A percentile compares a stretch with the other conserved stretches of the same genome.
phyloP scores from a whole-genome alignment of 495 filamentous ascomycete genomes.

The Penicillium turbatum region DNA sequence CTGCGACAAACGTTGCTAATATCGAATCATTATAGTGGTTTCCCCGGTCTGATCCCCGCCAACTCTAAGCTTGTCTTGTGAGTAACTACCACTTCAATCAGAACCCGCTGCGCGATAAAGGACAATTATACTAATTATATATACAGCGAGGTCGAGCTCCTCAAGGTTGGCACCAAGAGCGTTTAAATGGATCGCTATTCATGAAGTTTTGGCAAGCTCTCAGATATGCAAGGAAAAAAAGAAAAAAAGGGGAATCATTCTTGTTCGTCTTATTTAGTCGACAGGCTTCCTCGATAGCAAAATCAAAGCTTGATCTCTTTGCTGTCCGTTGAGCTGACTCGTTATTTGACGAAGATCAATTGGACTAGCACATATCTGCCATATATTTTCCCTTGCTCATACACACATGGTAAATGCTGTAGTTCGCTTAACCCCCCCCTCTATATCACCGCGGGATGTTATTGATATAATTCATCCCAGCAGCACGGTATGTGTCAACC shows the following conservation, averaged over 20 bases:
- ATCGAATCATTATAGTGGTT: slow-evolving; percentile 17
- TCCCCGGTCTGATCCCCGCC: slow-evolving; percentile 56
- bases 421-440: neutral
- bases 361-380: neutral
- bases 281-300: neutral
- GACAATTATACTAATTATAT: slow-evolving; percentile 9
- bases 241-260: neutral
- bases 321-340: slow-evolving; percentile 1
- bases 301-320: neutral
- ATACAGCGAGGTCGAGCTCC: slow-evolving; percentile 43
- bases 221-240: neutral
- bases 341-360: neutral
- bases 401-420: neutral
- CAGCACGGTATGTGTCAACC: slow-evolving; percentile 26
- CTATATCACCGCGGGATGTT: slow-evolving; percentile 24
- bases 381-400: neutral
- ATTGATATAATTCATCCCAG: slow-evolving; percentile 33
- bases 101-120: neutral
- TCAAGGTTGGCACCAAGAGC: slow-evolving; percentile 36
- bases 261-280: slow-evolving; percentile 13
- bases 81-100: slow-evolving; percentile 20
- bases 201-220: neutral
- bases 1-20: no score
- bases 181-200: slow-evolving; percentile 9
- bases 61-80: slow-evolving; percentile 50